These are phyloP conservation scores for Quercus suber DNA, from an alignment of 306 rosid species.

Conservation along the genomic window DNA sequence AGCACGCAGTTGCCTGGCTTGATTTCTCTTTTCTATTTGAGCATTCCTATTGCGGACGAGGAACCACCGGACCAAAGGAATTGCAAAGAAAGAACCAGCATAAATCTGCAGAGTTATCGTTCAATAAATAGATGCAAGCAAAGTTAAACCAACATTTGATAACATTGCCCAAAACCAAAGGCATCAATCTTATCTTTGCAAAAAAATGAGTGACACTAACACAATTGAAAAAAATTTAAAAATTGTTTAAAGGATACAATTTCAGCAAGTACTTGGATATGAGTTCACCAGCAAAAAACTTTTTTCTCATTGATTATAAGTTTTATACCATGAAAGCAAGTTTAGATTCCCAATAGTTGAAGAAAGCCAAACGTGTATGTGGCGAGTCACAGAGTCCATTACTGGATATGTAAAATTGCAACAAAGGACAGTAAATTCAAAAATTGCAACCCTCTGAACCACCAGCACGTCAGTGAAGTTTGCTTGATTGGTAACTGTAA, in stretches of 20 bases:
- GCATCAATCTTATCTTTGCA: constrained; percentile 8
- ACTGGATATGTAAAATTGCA: background rate
- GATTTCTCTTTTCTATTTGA: constrained; percentile 81
- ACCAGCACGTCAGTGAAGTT: background rate
- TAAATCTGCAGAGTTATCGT: constrained; percentile 63
- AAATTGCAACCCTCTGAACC: background rate
- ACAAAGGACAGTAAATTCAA: background rate
- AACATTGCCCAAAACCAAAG: constrained; percentile 4
- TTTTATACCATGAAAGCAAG: background rate
- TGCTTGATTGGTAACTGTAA: background rate
- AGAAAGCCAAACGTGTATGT: background rate
- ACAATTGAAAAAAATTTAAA: background rate
- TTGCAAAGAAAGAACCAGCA: constrained; percentile 98
- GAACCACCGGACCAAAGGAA: constrained; percentile 92
- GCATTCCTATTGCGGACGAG: constrained; percentile 55
- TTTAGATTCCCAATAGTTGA: background rate
- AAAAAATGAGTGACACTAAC: background rate
- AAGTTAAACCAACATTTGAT: constrained; percentile 10
- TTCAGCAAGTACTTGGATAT: background rate
- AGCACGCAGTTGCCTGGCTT: constrained; percentile 66
- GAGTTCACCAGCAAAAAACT: background rate
- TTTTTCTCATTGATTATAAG: background rate
- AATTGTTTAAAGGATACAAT: background rate
- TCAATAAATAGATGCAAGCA: constrained; percentile 8
- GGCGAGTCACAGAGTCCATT: background rate